Evolutionary conservation across 768 basidiomycete genomes (phyloP).

Genomic region (Atractiella rhizophila): DNA sequence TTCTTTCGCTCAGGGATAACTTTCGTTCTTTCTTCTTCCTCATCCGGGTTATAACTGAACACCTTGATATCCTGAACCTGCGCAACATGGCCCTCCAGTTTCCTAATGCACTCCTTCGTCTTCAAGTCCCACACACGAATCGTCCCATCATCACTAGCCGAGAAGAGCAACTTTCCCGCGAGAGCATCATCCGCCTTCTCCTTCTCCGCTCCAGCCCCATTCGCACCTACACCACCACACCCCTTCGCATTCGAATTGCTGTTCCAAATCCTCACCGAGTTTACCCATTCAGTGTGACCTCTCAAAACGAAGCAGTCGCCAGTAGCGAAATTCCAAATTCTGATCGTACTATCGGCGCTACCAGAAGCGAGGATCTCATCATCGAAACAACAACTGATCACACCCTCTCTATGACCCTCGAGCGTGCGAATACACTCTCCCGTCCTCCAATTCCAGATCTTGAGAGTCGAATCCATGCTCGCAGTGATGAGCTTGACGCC

Average conservation of each 20-base stretch:
- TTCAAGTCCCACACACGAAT: conserved; percentile 87
- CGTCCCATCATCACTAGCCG: conserved; percentile 78
- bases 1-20: too few relatives aligned
- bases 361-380: conserved; percentile 76
- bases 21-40: too few relatives aligned
- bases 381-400: conserved; percentile 76
- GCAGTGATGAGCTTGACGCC: conserved; percentile 69
- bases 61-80: conserved; percentile 81
- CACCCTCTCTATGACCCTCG: conserved; percentile 70
- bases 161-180: conserved; percentile 85
- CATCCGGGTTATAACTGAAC: too few relatives aligned
- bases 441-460: conserved; percentile 86
- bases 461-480: conserved; percentile 75
- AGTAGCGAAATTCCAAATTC: conserved; percentile 55
- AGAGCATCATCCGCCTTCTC: conserved; percentile 11
- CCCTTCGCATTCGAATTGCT: conserved; percentile 33
- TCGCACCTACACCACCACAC: too few relatives aligned
- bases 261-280: conserved; percentile 66
- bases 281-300: conserved; percentile 90
- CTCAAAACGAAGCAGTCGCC: conserved; percentile 76
- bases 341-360: conserved; percentile 79
- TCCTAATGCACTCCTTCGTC: conserved; percentile 48
- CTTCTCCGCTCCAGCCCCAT: conserved; percentile 1
- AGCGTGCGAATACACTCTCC: conserved; percentile 69
- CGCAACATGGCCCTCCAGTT: conserved; percentile 69